These are phyloP conservation scores for Lachnellula cervina DNA, from an alignment of 2,329 filamentous ascomycete genomes.

Conservation along the genomic window DNA sequence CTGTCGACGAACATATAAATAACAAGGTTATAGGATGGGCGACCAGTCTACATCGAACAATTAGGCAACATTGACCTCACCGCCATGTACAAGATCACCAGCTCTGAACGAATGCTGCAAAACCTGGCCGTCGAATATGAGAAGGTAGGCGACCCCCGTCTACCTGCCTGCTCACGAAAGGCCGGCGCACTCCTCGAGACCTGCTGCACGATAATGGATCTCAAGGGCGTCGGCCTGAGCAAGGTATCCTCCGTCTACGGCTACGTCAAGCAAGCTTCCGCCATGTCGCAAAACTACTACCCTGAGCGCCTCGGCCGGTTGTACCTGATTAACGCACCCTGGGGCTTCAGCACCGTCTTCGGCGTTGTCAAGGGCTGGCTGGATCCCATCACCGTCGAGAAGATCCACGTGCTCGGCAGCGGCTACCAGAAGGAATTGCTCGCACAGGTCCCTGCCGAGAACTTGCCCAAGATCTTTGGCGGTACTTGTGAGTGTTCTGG, in stretches of 20 bases:
- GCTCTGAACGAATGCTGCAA: slow-evolving; percentile 86
- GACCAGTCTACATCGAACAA: slow-evolving; percentile 95
- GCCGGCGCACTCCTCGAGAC: slow-evolving; percentile 87
- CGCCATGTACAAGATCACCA: slow-evolving; percentile 90
- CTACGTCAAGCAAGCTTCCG: slow-evolving; percentile 80
- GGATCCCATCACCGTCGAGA: slow-evolving; percentile 91
- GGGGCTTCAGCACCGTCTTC: slow-evolving; percentile 89
- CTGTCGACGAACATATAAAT: slow-evolving; percentile 3
- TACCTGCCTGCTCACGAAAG: slow-evolving; percentile 94
- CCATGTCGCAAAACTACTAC: slow-evolving; percentile 97
- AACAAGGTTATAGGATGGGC: slow-evolving; percentile 65
- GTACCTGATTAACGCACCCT: slow-evolving; percentile 96
- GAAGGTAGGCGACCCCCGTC: slow-evolving; percentile 85
- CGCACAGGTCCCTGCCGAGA: slow-evolving; percentile 80
- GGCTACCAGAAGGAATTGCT: slow-evolving; percentile 81
- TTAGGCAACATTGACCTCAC: slow-evolving; percentile 87
- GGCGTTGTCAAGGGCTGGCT: slow-evolving; percentile 86
- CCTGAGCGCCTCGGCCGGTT: slow-evolving; percentile 93
- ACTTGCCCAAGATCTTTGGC: slow-evolving; percentile 81
- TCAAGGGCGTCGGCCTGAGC: slow-evolving; percentile 85
- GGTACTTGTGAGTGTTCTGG: slow-evolving; percentile 76
- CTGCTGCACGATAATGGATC: slow-evolving; percentile 96
- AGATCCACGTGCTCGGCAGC: slow-evolving; percentile 85
- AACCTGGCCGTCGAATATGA: slow-evolving; percentile 98
- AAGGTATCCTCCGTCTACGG: slow-evolving; percentile 80